Base-by-base conservation (phyloP, 2,329 filamentous ascomycete species). In the Botrytis galanthina region DNA sequence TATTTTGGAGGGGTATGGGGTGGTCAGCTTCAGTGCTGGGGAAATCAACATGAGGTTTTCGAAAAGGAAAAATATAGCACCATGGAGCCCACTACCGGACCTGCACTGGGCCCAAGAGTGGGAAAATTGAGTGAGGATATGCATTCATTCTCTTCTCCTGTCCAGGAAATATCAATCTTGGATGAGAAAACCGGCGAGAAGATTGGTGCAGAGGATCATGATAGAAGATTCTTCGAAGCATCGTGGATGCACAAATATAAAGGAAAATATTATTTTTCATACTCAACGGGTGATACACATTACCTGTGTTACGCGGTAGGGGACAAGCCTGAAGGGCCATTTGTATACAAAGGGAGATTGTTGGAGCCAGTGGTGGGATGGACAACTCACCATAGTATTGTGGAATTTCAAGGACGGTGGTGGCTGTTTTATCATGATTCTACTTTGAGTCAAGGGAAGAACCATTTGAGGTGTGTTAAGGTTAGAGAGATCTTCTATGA, bases 1-100 rank as follows among this genome's bases (percentile, higher is more conserved):
- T 95, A 94, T 82, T 94, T 94, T 77, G 92, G 92, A 62, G 92
- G 92, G 0, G 86, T 95, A 35, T 95, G 92, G 92, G 92, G 92
- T 73, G 92, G 92, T 0, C 92, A 95, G 82, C 84, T 95, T 76
- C 92, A 94, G 82, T 94, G 92, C 84, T 95, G 92, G 87, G 87
- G 72, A 9, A 29, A 61, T 16, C 66, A 73, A 29, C 46, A 51
- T 20, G 66, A 73, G 29, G 44, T 88, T 48, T 94, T 90, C 79
- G 88, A 92, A 77, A 81, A 80, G 4, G 78, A 83, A 6, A 87
- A 85, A 83, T 83, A 84, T 35, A 87, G 88, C 0, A 85, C 89
- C 4, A 85, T 89, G 81, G 91, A 92, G 79, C 88, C 91, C 0
- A 81, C 81, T 1, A 89, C 88, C 14, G 88, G 85, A n/a, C 74